A percentile compares a stretch with the other conserved stretches of the same genome.
Conservation (phyloP, 345 rosid genomes). For the Eucalyptus camaldulensis region DNA sequence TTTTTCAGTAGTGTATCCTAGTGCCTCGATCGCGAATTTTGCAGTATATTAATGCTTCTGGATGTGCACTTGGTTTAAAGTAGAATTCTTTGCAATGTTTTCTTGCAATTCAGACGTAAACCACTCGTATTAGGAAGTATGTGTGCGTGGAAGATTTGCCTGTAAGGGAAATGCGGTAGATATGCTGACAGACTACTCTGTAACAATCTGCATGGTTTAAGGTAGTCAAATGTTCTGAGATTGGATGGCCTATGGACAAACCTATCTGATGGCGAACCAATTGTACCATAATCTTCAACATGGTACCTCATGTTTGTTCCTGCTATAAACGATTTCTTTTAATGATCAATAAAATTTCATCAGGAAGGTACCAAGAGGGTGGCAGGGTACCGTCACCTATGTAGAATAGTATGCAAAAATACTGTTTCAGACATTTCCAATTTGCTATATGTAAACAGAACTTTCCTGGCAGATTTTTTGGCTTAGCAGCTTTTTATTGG, state of each 20-base stretch:
- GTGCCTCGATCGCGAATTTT: not conserved
- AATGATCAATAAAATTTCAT: not conserved
- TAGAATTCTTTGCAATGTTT: not conserved
- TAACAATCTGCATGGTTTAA: not conserved
- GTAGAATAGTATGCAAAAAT: not conserved
- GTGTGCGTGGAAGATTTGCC: not conserved
- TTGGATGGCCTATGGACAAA: not conserved
- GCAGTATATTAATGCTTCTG: not conserved
- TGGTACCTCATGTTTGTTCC: not conserved
- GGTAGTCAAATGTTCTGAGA: not conserved
- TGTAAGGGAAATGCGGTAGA: not conserved
- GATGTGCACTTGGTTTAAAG: not conserved
- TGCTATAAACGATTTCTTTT: not conserved
- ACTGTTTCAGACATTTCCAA: not conserved
- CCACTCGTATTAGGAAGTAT: not conserved
- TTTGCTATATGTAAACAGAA: not conserved
- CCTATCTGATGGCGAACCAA: not conserved
- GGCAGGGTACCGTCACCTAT: not conserved
- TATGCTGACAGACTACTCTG: not conserved
- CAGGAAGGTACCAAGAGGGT: not conserved
- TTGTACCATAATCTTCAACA: not conserved
- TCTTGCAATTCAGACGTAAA: not conserved
- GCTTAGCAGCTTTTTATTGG: not conserved
- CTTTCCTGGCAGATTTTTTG: not conserved
- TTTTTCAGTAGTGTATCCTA: not conserved